Evolutionary conservation across 2,329 filamentous ascomycete genomes (phyloP), one percentile per base, ranked within the genome.

Genomic region (Cordyceps militaris): DNA sequence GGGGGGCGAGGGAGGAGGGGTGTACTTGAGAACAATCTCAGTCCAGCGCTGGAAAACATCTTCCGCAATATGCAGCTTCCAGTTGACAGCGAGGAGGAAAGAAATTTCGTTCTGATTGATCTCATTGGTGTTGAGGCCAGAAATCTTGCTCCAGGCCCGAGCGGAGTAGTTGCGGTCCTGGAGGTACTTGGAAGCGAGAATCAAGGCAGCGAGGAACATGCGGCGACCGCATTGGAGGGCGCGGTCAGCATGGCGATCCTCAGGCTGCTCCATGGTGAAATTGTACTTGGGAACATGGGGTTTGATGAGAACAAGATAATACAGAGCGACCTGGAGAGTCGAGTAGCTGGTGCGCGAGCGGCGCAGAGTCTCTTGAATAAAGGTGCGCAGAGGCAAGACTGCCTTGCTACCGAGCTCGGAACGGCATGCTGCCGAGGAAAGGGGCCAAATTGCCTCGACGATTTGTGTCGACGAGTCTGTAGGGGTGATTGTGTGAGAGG

Each of bases 161-260:
- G 94, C 91, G 14, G 94, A 97, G 74, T 96, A 99, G 75, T 97
- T 99, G 65, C 93, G 87, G 71, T 99, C 94, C 73, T 99, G 94
- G 48, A 99, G 79, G 70, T 97, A 99, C 77, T 99, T 99, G 36
- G 94, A 97, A 2, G 94, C 94, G 58, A 99, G 80, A 63, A 99
- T 97, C 61, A 99, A 80, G 49, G 93, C 92, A 11, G 94, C 87
- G 56, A 99, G 81, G 70, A 99, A 97, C 93, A 97, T 97, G 67
- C 94, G 91, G 61, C 94, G 88, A 57, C 94, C 94, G 73, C 94
- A 97, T 73, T 96, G 92, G 68, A 99, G 83, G 42, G 91, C 90
- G 61, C 91, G 88, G 66, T 82, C 83, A 56, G 84, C 82, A 60
- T 87, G 83, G 60, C 81, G 81, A 66, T 93, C 88, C 62, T 87